Evolutionary conservation across 345 rosid species (phyloP).

Genomic region (Salix viminalis): DNA sequence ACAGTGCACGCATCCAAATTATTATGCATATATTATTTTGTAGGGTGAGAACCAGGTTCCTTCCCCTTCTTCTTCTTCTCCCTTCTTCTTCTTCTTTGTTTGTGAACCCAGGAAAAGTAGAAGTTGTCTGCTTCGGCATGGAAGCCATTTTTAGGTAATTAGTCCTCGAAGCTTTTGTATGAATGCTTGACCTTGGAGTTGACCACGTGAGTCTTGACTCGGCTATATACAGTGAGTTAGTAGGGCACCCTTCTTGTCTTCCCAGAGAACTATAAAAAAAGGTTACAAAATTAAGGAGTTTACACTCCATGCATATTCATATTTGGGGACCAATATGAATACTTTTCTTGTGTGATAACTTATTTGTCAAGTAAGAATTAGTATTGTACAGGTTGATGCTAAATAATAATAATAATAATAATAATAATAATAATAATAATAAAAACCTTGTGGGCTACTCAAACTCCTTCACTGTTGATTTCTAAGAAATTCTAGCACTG

Average conservation of each 20-base stretch:
- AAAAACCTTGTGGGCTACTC: neutral
- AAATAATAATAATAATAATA: too few species aligned
- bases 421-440: too few species aligned
- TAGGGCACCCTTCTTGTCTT: too few species aligned
- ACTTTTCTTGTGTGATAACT: neutral
- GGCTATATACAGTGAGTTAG: neutral
- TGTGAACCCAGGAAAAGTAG: neutral
- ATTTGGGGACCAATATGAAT: too few species aligned
- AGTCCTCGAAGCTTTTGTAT: neutral
- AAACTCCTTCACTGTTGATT: neutral
- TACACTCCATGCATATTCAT: neutral
- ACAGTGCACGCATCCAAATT: too few species aligned
- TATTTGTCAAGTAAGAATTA: neutral
- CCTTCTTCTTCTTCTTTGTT: too few species aligned
- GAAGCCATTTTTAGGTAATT: neutral
- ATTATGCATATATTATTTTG: too few species aligned
- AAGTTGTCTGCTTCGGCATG: too few species aligned
- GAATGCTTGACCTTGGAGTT: neutral
- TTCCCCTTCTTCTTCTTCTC: too few species aligned
- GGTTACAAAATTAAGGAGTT: neutral
- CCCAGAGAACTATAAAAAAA: too few species aligned
- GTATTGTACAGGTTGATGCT: too few species aligned
- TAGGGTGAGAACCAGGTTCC: too few species aligned
- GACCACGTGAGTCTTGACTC: neutral
- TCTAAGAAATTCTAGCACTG: neutral